Evolutionary conservation across 768 basidiomycete species (phyloP).

Genomic region (Agrocybe praecox): DNA sequence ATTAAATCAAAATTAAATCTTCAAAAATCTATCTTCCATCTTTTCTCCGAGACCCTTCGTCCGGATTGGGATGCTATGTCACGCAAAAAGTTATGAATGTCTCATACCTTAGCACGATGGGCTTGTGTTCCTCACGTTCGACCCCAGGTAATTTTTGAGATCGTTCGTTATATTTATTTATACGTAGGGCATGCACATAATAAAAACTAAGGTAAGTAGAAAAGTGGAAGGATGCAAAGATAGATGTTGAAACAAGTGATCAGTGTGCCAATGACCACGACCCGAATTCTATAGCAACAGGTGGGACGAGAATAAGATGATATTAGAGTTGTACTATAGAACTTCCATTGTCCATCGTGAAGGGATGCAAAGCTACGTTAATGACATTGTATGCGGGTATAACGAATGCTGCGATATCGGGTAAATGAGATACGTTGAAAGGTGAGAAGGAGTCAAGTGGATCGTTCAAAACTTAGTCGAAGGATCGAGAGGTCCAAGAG

Average conservation of each 20-base stretch:
- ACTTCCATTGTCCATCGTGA: slow-evolving; percentile 36
- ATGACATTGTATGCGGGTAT: slow-evolving; percentile 39
- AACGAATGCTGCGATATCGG: slow-evolving; percentile 37
- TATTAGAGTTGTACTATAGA: slow-evolving; percentile 36
- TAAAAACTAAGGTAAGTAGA: slow-evolving; percentile 13
- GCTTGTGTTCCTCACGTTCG: no score
- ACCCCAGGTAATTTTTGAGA: no score
- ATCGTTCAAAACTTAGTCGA: slow-evolving; percentile 48
- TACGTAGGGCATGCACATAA: slow-evolving; percentile 8
- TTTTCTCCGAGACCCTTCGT: no score
- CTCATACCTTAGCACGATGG: no score
- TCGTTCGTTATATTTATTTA: slow-evolving; percentile 11
- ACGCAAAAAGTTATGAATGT: no score
- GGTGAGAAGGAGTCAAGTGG: slow-evolving; percentile 21
- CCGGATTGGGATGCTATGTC: no score
- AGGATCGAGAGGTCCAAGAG: slow-evolving; percentile 64
- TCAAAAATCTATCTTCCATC: no score
- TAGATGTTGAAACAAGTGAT: slow-evolving; percentile 16
- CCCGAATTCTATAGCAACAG: slow-evolving; percentile 18
- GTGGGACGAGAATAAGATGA: slow-evolving; percentile 18
- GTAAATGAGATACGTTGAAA: slow-evolving; percentile 14
- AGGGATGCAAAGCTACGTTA: slow-evolving; percentile 28
- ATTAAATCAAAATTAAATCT: no score
- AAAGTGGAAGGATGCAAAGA: slow-evolving; percentile 12
- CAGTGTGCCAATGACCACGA: slow-evolving; percentile 11